Evolutionary conservation across 192 early-diverging fungal species (phyloP).

Genomic region (Coemansia reversa): DNA sequence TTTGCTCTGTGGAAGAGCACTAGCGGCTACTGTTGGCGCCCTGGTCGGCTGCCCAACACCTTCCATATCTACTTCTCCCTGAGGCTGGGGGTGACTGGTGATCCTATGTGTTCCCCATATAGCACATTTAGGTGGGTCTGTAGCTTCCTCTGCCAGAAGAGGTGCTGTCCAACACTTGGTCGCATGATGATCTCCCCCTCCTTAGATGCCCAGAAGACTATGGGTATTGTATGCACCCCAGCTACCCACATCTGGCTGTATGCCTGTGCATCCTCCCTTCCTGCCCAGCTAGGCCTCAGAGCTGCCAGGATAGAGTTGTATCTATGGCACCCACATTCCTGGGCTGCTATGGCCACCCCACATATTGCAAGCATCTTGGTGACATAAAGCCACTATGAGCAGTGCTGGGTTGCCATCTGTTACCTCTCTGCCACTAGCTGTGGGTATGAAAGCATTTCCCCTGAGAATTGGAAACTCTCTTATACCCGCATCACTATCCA

Average conservation of each 20-base stretch:
- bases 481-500: not conserved
- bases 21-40: too few relatives aligned
- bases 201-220: not conserved
- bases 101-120: too few relatives aligned
- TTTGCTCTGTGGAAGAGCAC: not conserved
- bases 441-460: constrained; percentile 8
- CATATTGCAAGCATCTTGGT: not conserved
- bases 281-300: not conserved
- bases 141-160: too few relatives aligned
- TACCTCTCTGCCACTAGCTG: not conserved
- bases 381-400: not conserved
- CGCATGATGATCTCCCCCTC: not conserved
- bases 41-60: too few relatives aligned
- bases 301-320: not conserved
- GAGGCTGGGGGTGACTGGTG: too few relatives aligned
- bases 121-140: too few relatives aligned
- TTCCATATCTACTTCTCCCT: too few relatives aligned
- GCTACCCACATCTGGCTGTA: not conserved
- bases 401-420: not conserved
- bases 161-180: not conserved
- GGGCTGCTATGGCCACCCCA: not conserved
- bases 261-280: too few relatives aligned
- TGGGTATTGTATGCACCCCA: not conserved
- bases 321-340: not conserved
- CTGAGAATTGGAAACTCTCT: not conserved